These are phyloP conservation scores for Trichoderma sp. DNA, from an alignment of 2,329 filamentous ascomycete species.

Conservation along the genomic window DNA sequence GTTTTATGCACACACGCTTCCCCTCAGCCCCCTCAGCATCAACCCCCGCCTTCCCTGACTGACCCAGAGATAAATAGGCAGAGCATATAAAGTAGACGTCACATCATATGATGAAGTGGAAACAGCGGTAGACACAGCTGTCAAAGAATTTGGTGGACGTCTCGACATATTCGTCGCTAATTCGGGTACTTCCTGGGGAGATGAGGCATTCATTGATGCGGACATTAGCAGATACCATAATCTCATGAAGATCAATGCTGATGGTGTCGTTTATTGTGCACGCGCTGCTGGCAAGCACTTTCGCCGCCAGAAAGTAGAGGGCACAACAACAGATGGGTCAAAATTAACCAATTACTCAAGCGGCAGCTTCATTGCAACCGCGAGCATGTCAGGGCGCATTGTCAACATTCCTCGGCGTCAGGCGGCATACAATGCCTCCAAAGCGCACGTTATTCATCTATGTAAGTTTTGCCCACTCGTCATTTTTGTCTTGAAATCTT, in stretches of 20 bases:
- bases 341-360: neutral
- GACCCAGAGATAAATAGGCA: neutral
- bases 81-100: constrained; percentile 23
- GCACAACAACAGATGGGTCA: constrained; percentile 50
- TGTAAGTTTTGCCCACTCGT: constrained; percentile 44
- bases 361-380: constrained; percentile 44
- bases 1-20: neutral
- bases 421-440: constrained; percentile 67
- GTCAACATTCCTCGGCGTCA: constrained; percentile 75
- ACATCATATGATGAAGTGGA: constrained; percentile 27
- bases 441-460: constrained; percentile 46
- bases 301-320: constrained; percentile 64
- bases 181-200: constrained; percentile 25
- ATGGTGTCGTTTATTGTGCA: constrained; percentile 76
- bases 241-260: constrained; percentile 58
- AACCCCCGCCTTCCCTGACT: neutral
- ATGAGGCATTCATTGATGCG: constrained; percentile 26
- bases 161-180: constrained; percentile 37
- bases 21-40: neutral
- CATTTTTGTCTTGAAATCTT: neutral
- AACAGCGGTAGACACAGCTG: constrained; percentile 28
- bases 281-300: constrained; percentile 67
- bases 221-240: constrained; percentile 33
- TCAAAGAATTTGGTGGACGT: constrained; percentile 30
- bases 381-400: constrained; percentile 74